Evolutionary conservation across 257 asterid species (phyloP).

Genomic region (Misopates orontium): DNA sequence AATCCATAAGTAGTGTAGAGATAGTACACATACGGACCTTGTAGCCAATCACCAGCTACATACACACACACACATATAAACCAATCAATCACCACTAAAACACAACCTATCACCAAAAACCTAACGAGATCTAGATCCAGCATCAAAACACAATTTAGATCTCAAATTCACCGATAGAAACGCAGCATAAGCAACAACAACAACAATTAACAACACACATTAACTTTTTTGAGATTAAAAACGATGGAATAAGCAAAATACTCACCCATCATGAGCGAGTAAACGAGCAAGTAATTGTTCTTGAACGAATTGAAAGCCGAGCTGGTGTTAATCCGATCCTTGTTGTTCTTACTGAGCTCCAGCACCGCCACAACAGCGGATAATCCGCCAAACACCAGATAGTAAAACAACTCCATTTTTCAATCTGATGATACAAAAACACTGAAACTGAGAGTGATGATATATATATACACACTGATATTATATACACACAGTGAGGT

Average conservation of each 20-base stretch:
- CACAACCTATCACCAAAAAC: conserved; percentile 17
- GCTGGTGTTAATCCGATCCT: conserved; percentile 60
- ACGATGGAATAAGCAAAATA: conserved; percentile 6
- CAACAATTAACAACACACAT: no score
- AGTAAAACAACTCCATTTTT: conserved; percentile 62
- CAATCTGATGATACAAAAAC: no score
- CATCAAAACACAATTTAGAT: no score
- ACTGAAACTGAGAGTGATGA: no score
- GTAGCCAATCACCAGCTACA: conserved; percentile 72
- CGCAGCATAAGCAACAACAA: no score
- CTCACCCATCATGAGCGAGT: conserved; percentile 83
- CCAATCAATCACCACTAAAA: conserved; percentile 26
- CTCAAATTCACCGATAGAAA: no score
- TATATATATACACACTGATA: no score
- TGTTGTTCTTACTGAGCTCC: conserved; percentile 63
- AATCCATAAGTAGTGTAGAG: conserved; percentile 67
- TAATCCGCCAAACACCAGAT: conserved; percentile 57
- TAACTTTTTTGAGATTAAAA: no score
- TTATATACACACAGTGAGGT: no score
- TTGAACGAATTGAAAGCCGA: conserved; percentile 62
- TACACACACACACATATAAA: conserved; percentile 22
- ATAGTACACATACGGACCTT: conserved; percentile 68
- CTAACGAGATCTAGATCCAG: background rate
- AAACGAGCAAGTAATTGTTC: conserved; percentile 64
- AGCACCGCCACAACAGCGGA: conserved; percentile 57